Base-by-base conservation (phyloP, 306 rosid genomes). In the Sechiopsis laciniata region DNA sequence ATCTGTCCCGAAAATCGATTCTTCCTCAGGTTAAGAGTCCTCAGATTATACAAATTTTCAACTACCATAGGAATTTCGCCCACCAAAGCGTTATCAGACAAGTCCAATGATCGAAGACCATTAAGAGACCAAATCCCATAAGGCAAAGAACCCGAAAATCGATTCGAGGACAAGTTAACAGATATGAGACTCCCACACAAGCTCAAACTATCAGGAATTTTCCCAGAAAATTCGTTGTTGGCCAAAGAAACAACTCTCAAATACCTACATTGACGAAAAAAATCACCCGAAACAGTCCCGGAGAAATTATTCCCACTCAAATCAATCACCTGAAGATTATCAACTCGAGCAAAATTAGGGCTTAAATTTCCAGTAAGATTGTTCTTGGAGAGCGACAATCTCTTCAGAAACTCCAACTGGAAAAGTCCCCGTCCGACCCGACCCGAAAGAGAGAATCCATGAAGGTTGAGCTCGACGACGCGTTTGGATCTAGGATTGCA, bases 351-450 rank as follows among this genome's bases (percentile, higher is more conserved):
- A 56, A 90, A 78, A 29, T 74, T 50, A 13, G 70, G 69, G 58
- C 59, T 60, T 13, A 74, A 3, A 59, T n/a, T 61, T 8, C 77
- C 77, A 59, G n/a, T 59, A 15, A 74, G 67, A 42, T 87, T 90
- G 88, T 94, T 94, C 13, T 82, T 78, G 4, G 98, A 83, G 16
- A 90, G 82, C 4, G 94, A 89, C 68, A 94, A 55, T 54, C 85
- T 88, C 78, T 65, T 85, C 13, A 94, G 85, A 71, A 84, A 75
- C 71, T 86, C 88, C 67, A 94, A 77, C 69, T 81, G 89, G 73
- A 86, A 88, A 73, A 94, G 94, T 0, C 98, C 97, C 75, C 86
- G 85, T 45, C 98, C 97, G 14, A 90, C 75, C 20, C 72, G 88
- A 26, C 98, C 97, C 2, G 85, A 80, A 56, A 94, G 56, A 5